Evolutionary conservation across 108 stramenopile genomes (phyloP).

Genomic region (Cylindrotheca closterium): DNA sequence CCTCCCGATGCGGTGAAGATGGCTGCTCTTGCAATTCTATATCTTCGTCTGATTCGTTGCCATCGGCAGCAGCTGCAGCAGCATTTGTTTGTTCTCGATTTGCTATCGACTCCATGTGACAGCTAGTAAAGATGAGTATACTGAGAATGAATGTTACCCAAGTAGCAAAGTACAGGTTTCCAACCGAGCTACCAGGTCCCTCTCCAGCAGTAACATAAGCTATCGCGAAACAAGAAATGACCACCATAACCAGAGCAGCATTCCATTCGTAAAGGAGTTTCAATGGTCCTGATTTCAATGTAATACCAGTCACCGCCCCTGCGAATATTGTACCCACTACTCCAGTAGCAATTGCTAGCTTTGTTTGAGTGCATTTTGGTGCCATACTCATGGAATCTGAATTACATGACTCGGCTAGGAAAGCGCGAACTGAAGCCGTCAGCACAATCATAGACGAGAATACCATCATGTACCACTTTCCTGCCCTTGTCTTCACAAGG

Average conservation of each 20-base stretch:
- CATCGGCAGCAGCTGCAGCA: not conserved
- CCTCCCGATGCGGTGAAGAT: too few relatives aligned
- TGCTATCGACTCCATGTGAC: constrained; percentile 17
- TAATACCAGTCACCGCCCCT: not conserved
- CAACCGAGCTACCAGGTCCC: constrained; percentile 33
- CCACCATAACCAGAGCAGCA: constrained; percentile 16
- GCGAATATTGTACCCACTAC: constrained; percentile 27
- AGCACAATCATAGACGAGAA: constrained; percentile 20
- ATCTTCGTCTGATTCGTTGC: not conserved
- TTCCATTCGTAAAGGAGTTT: constrained; percentile 17
- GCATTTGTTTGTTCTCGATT: not conserved
- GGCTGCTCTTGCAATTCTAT: not conserved
- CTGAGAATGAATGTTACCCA: constrained; percentile 39
- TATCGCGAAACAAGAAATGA: constrained; percentile 40
- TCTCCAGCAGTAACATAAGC: constrained; percentile 40
- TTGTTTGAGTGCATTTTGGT: constrained; percentile 25
- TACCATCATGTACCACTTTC: constrained; percentile 36
- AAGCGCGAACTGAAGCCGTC: constrained; percentile 17
- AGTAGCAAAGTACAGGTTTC: constrained; percentile 51
- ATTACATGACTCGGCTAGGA: constrained; percentile 8
- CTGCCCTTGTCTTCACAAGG: not conserved
- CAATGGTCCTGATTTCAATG: not conserved
- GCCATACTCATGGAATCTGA: not conserved
- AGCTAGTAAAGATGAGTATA: constrained; percentile 14
- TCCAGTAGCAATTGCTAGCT: constrained; percentile 34